Evolutionary conservation across 108 stramenopile genomes (phyloP).

Genomic region (Heterococcus sp.): DNA sequence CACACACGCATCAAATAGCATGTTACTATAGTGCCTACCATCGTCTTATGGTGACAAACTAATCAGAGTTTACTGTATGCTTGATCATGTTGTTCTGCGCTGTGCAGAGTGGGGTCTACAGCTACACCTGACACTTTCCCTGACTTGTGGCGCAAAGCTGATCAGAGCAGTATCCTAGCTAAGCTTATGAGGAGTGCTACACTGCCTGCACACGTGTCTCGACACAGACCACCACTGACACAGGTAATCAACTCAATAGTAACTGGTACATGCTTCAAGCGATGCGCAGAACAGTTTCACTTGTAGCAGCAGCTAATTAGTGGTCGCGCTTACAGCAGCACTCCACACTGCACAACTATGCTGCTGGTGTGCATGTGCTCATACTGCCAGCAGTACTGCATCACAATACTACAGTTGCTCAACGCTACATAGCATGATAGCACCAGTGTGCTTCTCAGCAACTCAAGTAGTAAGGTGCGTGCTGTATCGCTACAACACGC

Average conservation of each 20-base stretch:
- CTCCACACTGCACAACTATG: not conserved
- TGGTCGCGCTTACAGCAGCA: not conserved
- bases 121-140: not conserved
- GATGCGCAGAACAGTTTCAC: constrained; percentile 1
- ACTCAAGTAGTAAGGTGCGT: too few relatives aligned
- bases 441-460: too few relatives aligned
- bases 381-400: not conserved
- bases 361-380: not conserved
- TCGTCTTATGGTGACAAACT: too few relatives aligned
- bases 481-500: too few relatives aligned
- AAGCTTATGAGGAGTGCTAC: constrained; percentile 22
- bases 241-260: not conserved
- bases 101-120: not conserved
- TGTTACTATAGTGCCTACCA: too few relatives aligned
- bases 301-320: not conserved
- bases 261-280: not conserved
- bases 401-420: not conserved
- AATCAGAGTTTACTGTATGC: too few relatives aligned
- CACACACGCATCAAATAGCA: too few relatives aligned
- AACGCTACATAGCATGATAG: too few relatives aligned
- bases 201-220: constrained; percentile 26
- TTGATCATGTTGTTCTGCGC: too few relatives aligned
- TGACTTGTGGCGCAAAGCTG: not conserved
- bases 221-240: constrained; percentile 23
- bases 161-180: not conserved